Evolutionary conservation across 163 green algal genomes (phyloP).

Genomic region (Coccomyxa subellipsoidea): DNA sequence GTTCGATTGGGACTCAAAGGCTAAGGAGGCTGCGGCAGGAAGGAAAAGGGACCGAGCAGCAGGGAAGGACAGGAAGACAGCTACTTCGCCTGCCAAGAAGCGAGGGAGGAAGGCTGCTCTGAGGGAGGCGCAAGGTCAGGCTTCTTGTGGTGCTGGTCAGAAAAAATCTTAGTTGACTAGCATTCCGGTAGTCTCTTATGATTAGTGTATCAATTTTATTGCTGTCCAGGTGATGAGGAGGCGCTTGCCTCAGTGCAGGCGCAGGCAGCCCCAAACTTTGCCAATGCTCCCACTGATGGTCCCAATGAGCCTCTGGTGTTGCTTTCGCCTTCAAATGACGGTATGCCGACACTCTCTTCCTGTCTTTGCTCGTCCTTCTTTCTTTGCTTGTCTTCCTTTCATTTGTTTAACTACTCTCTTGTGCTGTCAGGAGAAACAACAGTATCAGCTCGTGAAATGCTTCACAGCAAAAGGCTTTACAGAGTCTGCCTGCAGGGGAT

Average conservation of each 20-base stretch:
- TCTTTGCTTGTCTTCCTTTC: too few species aligned
- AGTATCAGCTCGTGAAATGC: not conserved
- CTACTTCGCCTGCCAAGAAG: not conserved
- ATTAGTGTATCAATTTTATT: not conserved
- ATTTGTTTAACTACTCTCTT: too few species aligned
- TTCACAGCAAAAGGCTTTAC: not conserved
- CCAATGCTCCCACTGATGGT: not conserved
- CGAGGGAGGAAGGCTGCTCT: not conserved
- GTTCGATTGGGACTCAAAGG: not conserved
- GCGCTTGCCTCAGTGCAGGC: not conserved
- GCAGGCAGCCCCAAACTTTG: not conserved
- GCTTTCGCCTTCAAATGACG: not conserved
- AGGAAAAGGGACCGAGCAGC: not conserved
- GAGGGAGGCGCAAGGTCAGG: not conserved
- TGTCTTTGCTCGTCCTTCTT: too few species aligned
- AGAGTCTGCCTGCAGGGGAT: not conserved
- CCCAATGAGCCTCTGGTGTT: not conserved
- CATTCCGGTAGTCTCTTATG: too few species aligned
- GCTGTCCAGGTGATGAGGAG: not conserved
- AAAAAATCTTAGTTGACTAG: too few species aligned
- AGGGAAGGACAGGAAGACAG: not conserved
- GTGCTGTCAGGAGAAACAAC: not conserved
- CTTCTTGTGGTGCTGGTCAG: too few species aligned
- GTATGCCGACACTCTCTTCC: too few species aligned
- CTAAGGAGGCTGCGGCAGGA: not conserved